phyloP scores from a whole-genome alignment of 305 asterid species.

The Solanum hybrid region DNA sequence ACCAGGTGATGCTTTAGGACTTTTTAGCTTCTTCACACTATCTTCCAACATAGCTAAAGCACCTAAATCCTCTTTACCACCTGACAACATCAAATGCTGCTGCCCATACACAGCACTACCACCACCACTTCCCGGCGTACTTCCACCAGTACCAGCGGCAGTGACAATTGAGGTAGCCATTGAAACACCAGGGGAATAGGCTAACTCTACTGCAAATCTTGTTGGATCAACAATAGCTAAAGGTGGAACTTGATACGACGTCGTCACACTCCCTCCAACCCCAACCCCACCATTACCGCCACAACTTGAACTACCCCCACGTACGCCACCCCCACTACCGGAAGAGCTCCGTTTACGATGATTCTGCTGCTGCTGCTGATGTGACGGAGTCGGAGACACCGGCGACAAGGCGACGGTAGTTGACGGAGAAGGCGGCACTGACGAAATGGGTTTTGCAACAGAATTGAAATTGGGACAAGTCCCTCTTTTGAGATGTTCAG shows the following conservation, averaged over 20 bases:
- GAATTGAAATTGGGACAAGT: conserved; percentile 85
- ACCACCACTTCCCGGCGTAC: conserved; percentile 6
- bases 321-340: conserved; percentile 9
- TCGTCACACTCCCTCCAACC: conserved; percentile 6
- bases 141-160: conserved; percentile 11
- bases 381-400: conserved; percentile 6
- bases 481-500: conserved; percentile 93
- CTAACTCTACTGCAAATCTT: conserved; percentile 49
- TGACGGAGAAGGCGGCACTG: conserved; percentile 32
- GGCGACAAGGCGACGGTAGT: conserved; percentile 15
- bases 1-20: conserved; percentile 57
- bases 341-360: conserved; percentile 41
- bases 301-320: conserved; percentile 3
- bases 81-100: conserved; percentile 60
- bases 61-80: conserved; percentile 91
- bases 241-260: conserved; percentile 32
- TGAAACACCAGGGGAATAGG: conserved; percentile 36
- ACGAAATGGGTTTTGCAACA: conserved; percentile 50
- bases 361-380: conserved; percentile 22
- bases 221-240: conserved; percentile 64
- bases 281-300: conserved; percentile 4
- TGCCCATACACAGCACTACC: conserved; percentile 27
- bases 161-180: conserved; percentile 25
- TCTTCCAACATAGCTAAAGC: conserved; percentile 80
- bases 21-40: conserved; percentile 71